Conservation (phyloP, 2,329 filamentous ascomycete genomes). For the Aspergillus sojae region DNA sequence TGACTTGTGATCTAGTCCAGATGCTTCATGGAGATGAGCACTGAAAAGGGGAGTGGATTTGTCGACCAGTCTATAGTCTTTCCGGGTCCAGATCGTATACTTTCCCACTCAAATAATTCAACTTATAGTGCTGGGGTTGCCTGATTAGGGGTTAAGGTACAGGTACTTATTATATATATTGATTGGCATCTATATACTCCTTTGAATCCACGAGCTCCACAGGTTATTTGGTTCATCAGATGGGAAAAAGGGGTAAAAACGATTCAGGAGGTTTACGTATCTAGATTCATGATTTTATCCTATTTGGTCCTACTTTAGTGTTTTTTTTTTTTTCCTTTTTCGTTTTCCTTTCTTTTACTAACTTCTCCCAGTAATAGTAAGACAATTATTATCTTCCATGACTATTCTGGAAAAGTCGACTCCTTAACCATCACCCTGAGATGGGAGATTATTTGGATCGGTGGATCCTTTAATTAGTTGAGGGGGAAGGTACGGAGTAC, state of each 20-base stretch:
- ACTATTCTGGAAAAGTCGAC: slow-evolving; percentile 4
- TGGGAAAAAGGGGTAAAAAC: neutral
- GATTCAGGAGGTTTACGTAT: neutral
- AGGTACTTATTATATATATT: neutral
- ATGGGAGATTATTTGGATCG: slow-evolving; percentile 3
- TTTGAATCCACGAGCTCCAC: neutral
- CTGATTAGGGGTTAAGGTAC: neutral
- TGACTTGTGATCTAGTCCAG: neutral
- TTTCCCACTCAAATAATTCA: neutral
- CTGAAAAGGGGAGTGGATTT: neutral
- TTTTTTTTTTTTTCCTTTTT: neutral
- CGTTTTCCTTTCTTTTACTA: neutral
- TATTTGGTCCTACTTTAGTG: neutral
- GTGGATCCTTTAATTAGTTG: slow-evolving; percentile 2
- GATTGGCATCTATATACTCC: slow-evolving; percentile 1
- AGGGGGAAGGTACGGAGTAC: neutral
- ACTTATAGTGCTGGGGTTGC: neutral
- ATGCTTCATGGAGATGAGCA: neutral
- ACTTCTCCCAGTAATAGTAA: neutral
- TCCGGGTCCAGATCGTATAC: neutral
- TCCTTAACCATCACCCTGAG: slow-evolving; percentile 1
- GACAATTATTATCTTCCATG: neutral
- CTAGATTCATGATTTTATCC: neutral
- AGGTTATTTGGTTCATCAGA: neutral
- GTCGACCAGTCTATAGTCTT: neutral